Conservation (phyloP, 2,329 filamentous ascomycete genomes). For the Epicoccum sorghinum region DNA sequence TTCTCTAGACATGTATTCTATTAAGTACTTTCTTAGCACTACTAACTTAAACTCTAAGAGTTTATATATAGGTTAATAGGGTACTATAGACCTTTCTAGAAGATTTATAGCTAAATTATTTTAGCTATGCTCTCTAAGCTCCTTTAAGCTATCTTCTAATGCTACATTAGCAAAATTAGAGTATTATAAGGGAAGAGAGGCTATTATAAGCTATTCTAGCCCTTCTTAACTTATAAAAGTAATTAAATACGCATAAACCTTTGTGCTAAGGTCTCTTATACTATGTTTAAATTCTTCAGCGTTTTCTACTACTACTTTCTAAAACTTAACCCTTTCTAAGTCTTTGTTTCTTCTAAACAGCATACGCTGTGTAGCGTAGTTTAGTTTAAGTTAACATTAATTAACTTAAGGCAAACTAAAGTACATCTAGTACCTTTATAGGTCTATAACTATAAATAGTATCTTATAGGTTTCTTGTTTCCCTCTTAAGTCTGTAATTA, state of each 20-base stretch:
- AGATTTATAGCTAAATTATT: not conserved
- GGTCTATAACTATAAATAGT: not conserved
- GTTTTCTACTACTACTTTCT: not conserved
- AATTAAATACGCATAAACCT: not conserved
- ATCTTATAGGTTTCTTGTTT: not conserved
- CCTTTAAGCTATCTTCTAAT: not conserved
- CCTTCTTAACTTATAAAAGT: not conserved
- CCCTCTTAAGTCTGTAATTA: not conserved
- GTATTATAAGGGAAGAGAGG: not conserved
- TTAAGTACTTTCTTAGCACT: not conserved
- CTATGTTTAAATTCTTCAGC: not conserved
- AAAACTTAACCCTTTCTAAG: not conserved
- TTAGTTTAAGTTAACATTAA: not conserved
- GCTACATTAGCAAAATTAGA: not conserved
- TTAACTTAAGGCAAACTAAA: not conserved
- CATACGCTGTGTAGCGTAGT: not conserved
- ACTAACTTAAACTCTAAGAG: not conserved
- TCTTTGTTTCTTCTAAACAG: not conserved
- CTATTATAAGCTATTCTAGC: not conserved
- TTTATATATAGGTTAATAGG: not conserved
- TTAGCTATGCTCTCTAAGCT: not conserved
- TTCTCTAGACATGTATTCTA: not conserved
- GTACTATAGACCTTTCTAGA: not conserved
- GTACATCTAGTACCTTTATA: not conserved
- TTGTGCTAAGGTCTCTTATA: not conserved